Percentiles rank a stretch among this genome's conserved stretches.
Evolutionary conservation across 305 asterid species (phyloP).

Genomic region (Salvia sclarea): DNA sequence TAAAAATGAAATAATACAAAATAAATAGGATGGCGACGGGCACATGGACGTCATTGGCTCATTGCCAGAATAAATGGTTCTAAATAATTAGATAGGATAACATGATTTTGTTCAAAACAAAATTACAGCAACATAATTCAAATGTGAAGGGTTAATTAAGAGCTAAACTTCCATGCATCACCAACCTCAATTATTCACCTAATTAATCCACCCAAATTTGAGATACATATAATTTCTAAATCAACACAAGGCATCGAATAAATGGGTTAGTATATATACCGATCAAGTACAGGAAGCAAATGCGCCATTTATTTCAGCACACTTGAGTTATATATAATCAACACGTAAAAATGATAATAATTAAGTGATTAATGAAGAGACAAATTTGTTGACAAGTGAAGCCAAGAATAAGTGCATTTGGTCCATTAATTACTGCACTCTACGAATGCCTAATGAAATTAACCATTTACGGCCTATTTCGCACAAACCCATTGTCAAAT

Average conservation of each 20-base stretch:
- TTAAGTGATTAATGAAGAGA: neutral
- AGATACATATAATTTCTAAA: neutral
- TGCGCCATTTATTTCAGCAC: neutral
- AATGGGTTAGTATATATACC: too few relatives aligned
- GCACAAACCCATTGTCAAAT: neutral
- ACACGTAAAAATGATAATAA: neutral
- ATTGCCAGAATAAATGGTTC: neutral
- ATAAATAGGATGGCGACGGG: neutral
- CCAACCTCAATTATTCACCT: neutral
- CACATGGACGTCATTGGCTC: conserved; percentile 19
- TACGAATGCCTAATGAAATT: neutral
- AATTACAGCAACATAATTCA: neutral
- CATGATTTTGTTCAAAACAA: neutral
- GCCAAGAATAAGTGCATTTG: neutral
- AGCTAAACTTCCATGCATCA: neutral
- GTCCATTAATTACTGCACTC: neutral
- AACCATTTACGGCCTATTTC: conserved; percentile 4
- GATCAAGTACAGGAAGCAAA: neutral
- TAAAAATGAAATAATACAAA: neutral
- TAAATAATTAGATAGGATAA: neutral
- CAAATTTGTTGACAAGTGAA: neutral
- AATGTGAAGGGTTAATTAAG: neutral
- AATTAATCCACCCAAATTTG: neutral
- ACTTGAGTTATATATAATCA: neutral
- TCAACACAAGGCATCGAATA: neutral